A percentile compares a stretch with the other conserved stretches of the same genome.
Evolutionary conservation across 192 early-diverging fungal genomes (phyloP).

Genomic region (Coemansia sp.): DNA sequence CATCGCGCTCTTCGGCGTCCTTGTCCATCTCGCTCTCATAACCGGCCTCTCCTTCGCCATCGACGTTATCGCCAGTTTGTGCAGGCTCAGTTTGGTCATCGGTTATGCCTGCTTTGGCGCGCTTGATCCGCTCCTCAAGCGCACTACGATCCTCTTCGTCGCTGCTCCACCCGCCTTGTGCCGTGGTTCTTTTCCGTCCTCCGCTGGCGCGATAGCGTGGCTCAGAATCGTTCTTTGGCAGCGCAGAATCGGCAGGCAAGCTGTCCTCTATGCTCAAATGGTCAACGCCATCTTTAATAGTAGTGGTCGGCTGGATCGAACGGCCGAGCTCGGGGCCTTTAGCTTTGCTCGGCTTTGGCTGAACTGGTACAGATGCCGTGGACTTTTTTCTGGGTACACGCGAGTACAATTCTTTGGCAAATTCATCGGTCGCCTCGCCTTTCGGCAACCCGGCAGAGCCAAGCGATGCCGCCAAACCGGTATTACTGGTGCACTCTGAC

Average conservation of each 20-base stretch:
- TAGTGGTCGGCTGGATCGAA: neutral
- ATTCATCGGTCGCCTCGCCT: conserved; percentile 57
- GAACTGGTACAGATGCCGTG: neutral
- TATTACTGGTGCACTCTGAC: conserved; percentile 24
- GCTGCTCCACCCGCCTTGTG: conserved; percentile 55
- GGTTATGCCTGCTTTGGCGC: conserved; percentile 56
- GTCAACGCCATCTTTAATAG: conserved; percentile 3
- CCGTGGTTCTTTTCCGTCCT: conserved; percentile 53
- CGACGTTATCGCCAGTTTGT: conserved; percentile 33
- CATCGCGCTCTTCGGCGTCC: conserved; percentile 89
- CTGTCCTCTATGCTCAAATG: conserved; percentile 5
- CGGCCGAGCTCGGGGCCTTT: neutral
- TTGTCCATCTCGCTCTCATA: conserved; percentile 51
- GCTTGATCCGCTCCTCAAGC: conserved; percentile 57
- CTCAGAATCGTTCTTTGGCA: neutral
- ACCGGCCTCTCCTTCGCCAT: conserved; percentile 43
- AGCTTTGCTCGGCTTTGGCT: conserved; percentile 2
- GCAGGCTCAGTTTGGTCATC: conserved; percentile 31
- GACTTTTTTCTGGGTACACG: conserved; percentile 58
- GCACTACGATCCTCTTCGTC: conserved; percentile 66
- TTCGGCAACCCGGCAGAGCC: conserved; percentile 65
- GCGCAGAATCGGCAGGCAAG: neutral
- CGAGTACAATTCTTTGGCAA: conserved; percentile 68
- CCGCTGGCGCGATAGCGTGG: conserved; percentile 15
- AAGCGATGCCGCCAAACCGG: conserved; percentile 59